phyloP scores from a whole-genome alignment of 345 rosid species.

The Geranium brycei region DNA sequence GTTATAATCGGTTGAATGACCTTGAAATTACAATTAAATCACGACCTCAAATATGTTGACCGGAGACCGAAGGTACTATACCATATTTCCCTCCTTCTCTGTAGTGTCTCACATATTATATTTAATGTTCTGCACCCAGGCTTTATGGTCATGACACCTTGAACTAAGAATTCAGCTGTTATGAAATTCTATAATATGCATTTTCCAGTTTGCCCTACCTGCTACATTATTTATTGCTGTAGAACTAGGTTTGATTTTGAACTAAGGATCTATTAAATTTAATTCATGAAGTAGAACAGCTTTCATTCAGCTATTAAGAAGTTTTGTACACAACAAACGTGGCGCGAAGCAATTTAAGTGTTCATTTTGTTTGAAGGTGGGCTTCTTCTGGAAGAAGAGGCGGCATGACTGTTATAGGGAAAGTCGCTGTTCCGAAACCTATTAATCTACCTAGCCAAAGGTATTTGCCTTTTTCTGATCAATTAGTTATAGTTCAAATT shows the following conservation, averaged over 20 bases:
- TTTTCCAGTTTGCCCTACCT: not conserved
- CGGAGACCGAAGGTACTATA: conserved; percentile 49
- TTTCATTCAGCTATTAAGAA: not conserved
- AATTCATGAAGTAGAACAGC: not conserved
- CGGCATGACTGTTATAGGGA: conserved; percentile 87
- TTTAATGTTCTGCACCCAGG: not conserved
- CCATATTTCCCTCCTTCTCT: not conserved
- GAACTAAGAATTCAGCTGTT: no score
- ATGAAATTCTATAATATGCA: no score
- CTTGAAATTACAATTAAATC: conserved; percentile 21
- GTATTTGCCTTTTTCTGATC: conserved; percentile 25
- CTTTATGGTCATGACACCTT: not conserved
- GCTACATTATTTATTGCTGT: not conserved
- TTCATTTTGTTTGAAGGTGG: conserved; percentile 40
- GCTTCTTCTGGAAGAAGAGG: conserved; percentile 66
- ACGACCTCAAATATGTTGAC: conserved; percentile 41
- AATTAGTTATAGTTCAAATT: not conserved
- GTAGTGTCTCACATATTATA: not conserved
- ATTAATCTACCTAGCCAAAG: conserved; percentile 96
- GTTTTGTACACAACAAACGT: not conserved
- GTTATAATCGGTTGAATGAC: conserved; percentile 31
- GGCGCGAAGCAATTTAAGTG: no score
- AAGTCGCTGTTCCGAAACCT: conserved; percentile 93
- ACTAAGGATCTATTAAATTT: not conserved
- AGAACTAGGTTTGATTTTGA: not conserved